These are phyloP conservation scores for Candida broadrunensis DNA, from an alignment of 805 yeast genomes.

Conservation along the genomic window DNA sequence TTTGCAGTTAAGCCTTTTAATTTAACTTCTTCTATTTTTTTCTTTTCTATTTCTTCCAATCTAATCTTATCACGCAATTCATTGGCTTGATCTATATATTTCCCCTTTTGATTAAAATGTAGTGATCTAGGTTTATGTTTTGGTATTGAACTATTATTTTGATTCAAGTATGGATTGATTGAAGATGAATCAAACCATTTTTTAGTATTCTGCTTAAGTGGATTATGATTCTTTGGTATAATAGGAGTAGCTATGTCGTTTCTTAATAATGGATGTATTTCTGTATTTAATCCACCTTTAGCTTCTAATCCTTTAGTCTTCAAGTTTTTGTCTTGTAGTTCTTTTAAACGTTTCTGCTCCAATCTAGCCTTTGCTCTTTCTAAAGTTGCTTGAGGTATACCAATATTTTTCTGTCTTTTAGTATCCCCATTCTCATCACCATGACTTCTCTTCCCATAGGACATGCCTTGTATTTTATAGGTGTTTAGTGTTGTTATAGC, in stretches of 20 bases:
- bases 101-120: conserved; percentile 61
- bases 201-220: conserved; percentile 24
- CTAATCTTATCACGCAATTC: conserved; percentile 42
- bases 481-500: no score
- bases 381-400: conserved; percentile 1
- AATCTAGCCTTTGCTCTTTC: conserved; percentile 3
- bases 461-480: background rate
- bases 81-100: conserved; percentile 53
- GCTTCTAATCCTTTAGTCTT: background rate
- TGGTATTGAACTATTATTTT: conserved; percentile 9
- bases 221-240: conserved; percentile 24
- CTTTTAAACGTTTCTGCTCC: background rate
- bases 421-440: background rate
- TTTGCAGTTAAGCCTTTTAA: conserved; percentile 51
- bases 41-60: conserved; percentile 23
- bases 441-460: background rate
- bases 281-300: conserved; percentile 29
- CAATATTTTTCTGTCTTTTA: background rate
- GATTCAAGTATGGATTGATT: conserved; percentile 38
- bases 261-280: conserved; percentile 36
- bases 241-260: conserved; percentile 22
- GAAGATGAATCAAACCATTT: conserved; percentile 30
- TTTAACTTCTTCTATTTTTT: conserved; percentile 23
- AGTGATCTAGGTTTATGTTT: conserved; percentile 34
- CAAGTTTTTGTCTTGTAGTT: background rate